These are phyloP conservation scores for Corylus heterophylla DNA, from an alignment of 306 rosid genomes.

Conservation along the genomic window DNA sequence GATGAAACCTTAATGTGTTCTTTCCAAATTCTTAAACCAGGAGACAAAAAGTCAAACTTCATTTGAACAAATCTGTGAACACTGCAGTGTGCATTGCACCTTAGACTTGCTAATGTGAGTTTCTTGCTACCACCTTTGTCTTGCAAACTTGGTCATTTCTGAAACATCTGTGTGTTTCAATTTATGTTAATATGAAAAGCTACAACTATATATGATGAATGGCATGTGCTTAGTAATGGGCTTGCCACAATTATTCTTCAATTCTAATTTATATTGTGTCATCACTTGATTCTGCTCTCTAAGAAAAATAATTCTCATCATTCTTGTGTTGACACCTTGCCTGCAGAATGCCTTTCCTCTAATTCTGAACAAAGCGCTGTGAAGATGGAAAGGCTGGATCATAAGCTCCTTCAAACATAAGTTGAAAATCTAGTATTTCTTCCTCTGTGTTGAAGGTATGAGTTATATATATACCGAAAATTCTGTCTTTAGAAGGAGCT, in stretches of 20 bases:
- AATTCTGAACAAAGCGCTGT: neutral
- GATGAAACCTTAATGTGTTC: constrained; percentile 48
- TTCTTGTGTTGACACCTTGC: constrained; percentile 1
- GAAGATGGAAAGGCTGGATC: constrained; percentile 7
- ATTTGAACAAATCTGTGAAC: constrained; percentile 15
- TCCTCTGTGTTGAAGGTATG: constrained; percentile 3
- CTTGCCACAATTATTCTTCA: no score
- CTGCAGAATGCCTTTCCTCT: neutral
- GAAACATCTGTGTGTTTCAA: no score
- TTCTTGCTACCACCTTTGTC: no score
- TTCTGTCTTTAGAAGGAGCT: constrained; percentile 14
- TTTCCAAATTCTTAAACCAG: constrained; percentile 42
- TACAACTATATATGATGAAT: no score
- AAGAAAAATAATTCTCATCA: neutral
- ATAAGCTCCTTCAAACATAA: constrained; percentile 20
- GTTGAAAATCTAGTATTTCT: constrained; percentile 9
- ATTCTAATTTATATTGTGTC: no score
- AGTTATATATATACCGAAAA: no score
- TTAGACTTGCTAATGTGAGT: constrained; percentile 14
- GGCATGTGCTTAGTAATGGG: no score
- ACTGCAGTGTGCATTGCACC: constrained; percentile 11
- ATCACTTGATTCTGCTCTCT: no score
- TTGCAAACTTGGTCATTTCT: no score
- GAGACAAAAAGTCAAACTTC: constrained; percentile 28
- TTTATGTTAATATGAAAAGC: no score